A percentile compares a stretch with the other conserved stretches of the same genome.
Conservation (phyloP, 208 protist species). For the Blechomonas ayalai region DNA sequence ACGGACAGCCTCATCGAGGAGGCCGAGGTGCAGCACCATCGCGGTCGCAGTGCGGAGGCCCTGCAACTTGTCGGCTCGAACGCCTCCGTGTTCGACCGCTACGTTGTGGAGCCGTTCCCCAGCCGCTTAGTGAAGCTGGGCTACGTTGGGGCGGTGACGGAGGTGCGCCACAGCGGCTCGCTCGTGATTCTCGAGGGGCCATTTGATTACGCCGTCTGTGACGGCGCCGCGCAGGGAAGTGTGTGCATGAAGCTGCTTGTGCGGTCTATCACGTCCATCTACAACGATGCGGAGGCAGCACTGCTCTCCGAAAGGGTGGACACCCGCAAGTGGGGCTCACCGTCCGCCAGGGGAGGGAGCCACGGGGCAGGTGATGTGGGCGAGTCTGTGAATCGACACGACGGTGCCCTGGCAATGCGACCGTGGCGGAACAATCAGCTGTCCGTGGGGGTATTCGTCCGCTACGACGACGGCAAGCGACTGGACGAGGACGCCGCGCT, state of each 20-base stretch:
- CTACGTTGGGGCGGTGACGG: constrained; percentile 39
- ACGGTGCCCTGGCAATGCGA: constrained; percentile 20
- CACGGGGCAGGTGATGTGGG: constrained; percentile 6
- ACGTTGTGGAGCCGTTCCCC: constrained; percentile 55
- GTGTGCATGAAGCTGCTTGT: constrained; percentile 56
- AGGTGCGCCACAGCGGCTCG: constrained; percentile 45
- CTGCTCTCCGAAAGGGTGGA: too few relatives aligned
- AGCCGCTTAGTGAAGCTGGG: constrained; percentile 34
- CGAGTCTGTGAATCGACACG: constrained; percentile 22
- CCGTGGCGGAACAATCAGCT: constrained; percentile 33
- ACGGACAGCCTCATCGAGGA: constrained; percentile 66
- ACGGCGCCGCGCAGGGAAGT: constrained; percentile 37
- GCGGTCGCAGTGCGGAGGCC: constrained; percentile 35
- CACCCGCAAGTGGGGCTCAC: too few relatives aligned
- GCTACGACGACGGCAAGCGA: constrained; percentile 53
- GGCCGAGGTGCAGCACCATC: constrained; percentile 56
- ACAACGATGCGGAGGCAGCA: constrained; percentile 8
- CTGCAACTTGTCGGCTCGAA: constrained; percentile 17
- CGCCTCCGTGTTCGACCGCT: constrained; percentile 65
- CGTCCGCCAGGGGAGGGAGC: constrained; percentile 9
- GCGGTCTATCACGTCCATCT: constrained; percentile 28
- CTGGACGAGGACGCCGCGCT: constrained; percentile 20
- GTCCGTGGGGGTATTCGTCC: constrained; percentile 20
- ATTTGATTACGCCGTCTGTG: constrained; percentile 64
- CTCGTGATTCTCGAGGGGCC: constrained; percentile 52